Base-by-base conservation (phyloP, 2,329 filamentous ascomycete genomes). In the Claviceps sorghi region DNA sequence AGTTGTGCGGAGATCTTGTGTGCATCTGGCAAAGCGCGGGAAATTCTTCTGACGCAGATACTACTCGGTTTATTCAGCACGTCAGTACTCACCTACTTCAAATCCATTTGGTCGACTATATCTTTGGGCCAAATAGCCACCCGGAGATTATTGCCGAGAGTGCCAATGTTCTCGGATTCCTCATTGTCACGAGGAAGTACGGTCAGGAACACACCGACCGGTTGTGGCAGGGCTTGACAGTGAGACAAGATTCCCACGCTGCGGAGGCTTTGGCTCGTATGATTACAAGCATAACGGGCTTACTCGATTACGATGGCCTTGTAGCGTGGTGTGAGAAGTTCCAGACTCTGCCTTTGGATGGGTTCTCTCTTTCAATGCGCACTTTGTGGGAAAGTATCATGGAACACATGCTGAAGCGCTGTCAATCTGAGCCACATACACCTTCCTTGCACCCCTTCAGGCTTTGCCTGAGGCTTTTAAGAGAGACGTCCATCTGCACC, bases 71-170 rank as follows among this genome's bases (percentile, higher is more conserved):
- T 48, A 71, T 91, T 57, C 73, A 77, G 13, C 83, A 84, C 59
- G 71, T 94, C 51, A 80, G 86, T 5, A 72, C 78, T 26, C 84
- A 86, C 57, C 72, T 97, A 36, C 73, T 84, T 17, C 69, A 75
- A 7, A 83, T 84, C 41, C 81, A 82, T 51, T 72, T 97, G 29
- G 79, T 95, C 26, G 81, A 89, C 54, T 97, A 96, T 66, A 82
- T 98, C 46, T 78, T 96, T 50, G 88, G 91, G 2, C 82, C 91
- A 15, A 89, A 89, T 52, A 96, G 91, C 34, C 93, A 97, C 62
- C 88, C 90, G 1, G 89, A 95, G 62, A 80, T 97, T 51, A 93
- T 94, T 21, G 75, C 78, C 38, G 82, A 89, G 58, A 87, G 87
- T 61, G 76, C 78, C 42, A 95, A 95, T 57, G 86, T 97, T 51